These are phyloP conservation scores for Pyrenochaeta sp. DNA, from an alignment of 2,329 filamentous ascomycete species.

Conservation along the genomic window DNA sequence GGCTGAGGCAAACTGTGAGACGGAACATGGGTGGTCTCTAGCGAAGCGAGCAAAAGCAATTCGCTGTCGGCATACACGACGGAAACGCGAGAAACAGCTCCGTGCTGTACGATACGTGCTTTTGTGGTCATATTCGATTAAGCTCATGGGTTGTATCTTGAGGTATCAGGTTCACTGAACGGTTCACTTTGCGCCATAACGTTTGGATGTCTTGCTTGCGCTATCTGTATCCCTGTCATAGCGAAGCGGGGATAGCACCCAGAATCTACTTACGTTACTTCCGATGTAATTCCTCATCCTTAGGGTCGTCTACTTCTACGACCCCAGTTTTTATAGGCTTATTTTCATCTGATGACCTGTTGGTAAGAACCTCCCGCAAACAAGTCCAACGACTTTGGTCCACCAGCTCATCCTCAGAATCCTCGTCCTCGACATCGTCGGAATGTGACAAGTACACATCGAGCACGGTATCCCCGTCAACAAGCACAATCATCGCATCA, in stretches of 20 bases:
- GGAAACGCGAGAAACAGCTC: background rate
- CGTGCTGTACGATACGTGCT: no score
- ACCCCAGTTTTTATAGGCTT: no score
- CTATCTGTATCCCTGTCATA: no score
- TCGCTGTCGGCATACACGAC: conserved; percentile 2
- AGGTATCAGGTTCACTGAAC: no score
- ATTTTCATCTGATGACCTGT: no score
- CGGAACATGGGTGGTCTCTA: background rate
- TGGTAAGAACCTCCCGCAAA: background rate
- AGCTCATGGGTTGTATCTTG: no score
- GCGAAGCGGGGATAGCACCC: no score
- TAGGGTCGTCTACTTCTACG: no score
- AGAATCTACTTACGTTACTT: no score
- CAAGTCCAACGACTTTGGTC: background rate
- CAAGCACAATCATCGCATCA: background rate
- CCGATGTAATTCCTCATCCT: background rate
- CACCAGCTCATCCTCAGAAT: background rate
- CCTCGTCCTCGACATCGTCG: background rate
- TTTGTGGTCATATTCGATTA: no score
- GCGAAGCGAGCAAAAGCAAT: background rate
- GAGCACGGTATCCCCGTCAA: background rate
- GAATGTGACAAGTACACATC: background rate
- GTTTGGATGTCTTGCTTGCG: no score
- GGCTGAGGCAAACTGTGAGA: conserved; percentile 12
- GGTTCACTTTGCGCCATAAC: no score